phyloP scores from a whole-genome alignment of 129 eudicot genomes.

The Flaveria robusta region DNA sequence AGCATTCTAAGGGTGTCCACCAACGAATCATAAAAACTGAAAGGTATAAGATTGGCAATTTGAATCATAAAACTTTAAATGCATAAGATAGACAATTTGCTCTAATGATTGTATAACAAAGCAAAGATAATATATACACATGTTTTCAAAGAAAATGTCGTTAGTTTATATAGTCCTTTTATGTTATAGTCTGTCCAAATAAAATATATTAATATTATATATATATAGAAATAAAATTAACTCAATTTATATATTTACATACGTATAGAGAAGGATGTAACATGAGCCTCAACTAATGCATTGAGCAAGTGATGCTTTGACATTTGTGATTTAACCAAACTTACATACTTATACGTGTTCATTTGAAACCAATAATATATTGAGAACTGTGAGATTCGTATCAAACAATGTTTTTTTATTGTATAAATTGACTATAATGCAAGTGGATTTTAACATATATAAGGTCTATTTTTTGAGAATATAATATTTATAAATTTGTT shows the following conservation, averaged over 20 bases:
- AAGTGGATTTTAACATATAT: no score
- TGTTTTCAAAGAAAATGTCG: neutral
- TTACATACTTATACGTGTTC: no score
- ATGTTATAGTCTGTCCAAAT: neutral
- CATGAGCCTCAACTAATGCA: no score
- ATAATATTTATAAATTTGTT: no score
- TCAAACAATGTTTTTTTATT: no score
- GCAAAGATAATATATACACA: neutral
- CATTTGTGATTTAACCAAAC: no score
- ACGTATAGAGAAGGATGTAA: no score
- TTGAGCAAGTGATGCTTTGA: no score
- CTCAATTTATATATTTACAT: neutral
- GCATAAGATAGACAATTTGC: slow-evolving; percentile 14
- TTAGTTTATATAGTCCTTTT: neutral
- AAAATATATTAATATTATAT: neutral
- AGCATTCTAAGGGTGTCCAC: slow-evolving; percentile 18
- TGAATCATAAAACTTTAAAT: neutral
- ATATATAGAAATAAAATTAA: neutral
- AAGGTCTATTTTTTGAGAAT: no score
- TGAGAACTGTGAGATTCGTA: no score
- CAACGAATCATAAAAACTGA: slow-evolving; percentile 8
- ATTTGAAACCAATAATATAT: no score
- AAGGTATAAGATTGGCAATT: neutral
- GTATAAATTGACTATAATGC: no score
- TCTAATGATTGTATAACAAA: neutral